Conservation (phyloP, 306 rosid species). For the Malus fusca region DNA sequence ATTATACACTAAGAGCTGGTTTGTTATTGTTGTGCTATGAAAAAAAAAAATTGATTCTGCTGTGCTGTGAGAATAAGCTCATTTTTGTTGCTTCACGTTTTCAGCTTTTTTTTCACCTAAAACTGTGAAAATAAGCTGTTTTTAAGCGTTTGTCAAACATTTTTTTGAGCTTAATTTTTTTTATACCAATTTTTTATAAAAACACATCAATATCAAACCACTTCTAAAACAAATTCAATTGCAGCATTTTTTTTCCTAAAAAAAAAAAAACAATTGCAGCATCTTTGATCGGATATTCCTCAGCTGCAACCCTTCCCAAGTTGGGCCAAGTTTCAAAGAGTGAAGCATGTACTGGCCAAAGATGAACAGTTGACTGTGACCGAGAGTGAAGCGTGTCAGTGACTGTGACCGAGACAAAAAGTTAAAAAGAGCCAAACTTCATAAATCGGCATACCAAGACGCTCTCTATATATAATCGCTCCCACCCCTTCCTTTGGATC, state of each 20-base stretch:
- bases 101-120: too few species aligned
- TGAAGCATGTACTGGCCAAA: too few species aligned
- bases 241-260: background rate
- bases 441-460: background rate
- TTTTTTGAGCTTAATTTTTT: too few species aligned
- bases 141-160: too few species aligned
- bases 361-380: background rate
- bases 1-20: background rate
- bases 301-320: background rate
- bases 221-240: background rate
- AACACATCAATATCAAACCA: too few species aligned
- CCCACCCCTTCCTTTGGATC: constrained; percentile 13
- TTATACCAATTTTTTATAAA: too few species aligned
- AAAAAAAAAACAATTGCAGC: background rate
- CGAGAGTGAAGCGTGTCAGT: background rate
- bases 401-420: background rate
- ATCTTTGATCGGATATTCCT: constrained; percentile 1
- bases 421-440: too few species aligned
- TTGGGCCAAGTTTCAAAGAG: background rate
- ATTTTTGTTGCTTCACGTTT: too few species aligned
- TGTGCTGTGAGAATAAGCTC: too few species aligned
- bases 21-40: too few species aligned
- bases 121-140: too few species aligned
- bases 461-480: constrained; percentile 23
- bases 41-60: too few species aligned